Conservation (phyloP, 169 alveolate species). For the Amoebophrya sp. region DNA sequence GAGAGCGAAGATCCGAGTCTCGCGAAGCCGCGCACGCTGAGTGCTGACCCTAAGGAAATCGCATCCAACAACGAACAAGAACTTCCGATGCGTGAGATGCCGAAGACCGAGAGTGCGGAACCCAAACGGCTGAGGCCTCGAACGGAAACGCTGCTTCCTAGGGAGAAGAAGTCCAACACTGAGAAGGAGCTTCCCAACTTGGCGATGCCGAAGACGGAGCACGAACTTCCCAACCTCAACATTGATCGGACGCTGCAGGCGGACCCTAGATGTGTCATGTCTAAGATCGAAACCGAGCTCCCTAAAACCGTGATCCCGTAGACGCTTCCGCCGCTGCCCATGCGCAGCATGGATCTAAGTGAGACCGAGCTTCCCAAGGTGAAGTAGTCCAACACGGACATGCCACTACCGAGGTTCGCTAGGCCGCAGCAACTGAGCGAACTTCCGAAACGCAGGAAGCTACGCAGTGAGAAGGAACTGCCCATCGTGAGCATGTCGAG, state of each 20-base stretch:
- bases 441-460: neutral
- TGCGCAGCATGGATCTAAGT: neutral
- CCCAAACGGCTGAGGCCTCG: neutral
- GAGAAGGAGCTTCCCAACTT: neutral
- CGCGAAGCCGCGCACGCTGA: too few relatives aligned
- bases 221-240: neutral
- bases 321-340: neutral
- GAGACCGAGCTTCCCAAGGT: neutral
- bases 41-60: neutral
- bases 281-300: slow-evolving; percentile 11
- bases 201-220: slow-evolving; percentile 22
- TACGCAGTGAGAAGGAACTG: neutral
- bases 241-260: neutral
- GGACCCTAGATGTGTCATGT: neutral
- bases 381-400: neutral
- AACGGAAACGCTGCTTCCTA: slow-evolving; percentile 2
- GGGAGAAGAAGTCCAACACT: neutral
- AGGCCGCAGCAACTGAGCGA: neutral
- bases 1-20: too few relatives aligned
- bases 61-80: neutral
- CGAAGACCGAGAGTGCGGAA: slow-evolving; percentile 7
- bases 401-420: neutral
- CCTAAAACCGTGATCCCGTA: slow-evolving; percentile 4
- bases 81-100: neutral
- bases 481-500: neutral